Base-by-base conservation (phyloP, 2,329 filamentous ascomycete genomes). In the Allantophomopsis lycopodina region DNA sequence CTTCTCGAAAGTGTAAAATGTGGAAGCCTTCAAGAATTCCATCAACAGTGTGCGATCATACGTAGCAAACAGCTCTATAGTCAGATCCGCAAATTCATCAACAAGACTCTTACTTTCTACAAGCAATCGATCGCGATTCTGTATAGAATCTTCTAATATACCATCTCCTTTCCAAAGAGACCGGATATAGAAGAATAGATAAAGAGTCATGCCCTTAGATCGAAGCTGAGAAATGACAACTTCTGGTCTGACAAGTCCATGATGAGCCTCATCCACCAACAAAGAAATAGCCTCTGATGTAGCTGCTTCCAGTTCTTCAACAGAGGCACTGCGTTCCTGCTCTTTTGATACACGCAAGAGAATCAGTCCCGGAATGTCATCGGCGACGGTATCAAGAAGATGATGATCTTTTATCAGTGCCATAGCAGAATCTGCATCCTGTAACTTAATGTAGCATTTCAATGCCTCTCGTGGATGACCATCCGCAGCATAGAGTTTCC, bases 391-490 rank as follows among this genome's bases (percentile, higher is more conserved):
- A 51, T 94, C 87, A 0, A 93, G 78, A n/a, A 98, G 69, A 55
- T 94, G 87, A 50, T 85, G 82, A 32, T 94, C 84, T 44, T 78
- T 76, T 50, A 98, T 93, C 42, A 98, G 62, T 11, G 72, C 66
- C 72, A 98, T 89, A 0, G 85, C 84, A 8, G 83, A 80, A 54
- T 96, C 87, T 1, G 87, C 88, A 60, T 98, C 86, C 54, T 95
- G 87, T 3, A 96, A 71, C 45, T 75, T 79, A 54, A 98, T 93
- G 55, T 93, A 94, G 58, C 82, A 91, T 52, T 76, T 79, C 35
- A 98, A 64, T 2, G 93, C 89, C 54, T 96, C 87, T 40, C 83
- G 73, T 46, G 84, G 79, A 41, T 83, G 78, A 0, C 85, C 84
- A 48, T 79, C 82, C 7, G 83, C 83, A 41, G 95, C 75, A 54